These are phyloP conservation scores for Pestalotiopsis sp. DNA, from an alignment of 2,329 filamentous ascomycete genomes.

Conservation along the genomic window DNA sequence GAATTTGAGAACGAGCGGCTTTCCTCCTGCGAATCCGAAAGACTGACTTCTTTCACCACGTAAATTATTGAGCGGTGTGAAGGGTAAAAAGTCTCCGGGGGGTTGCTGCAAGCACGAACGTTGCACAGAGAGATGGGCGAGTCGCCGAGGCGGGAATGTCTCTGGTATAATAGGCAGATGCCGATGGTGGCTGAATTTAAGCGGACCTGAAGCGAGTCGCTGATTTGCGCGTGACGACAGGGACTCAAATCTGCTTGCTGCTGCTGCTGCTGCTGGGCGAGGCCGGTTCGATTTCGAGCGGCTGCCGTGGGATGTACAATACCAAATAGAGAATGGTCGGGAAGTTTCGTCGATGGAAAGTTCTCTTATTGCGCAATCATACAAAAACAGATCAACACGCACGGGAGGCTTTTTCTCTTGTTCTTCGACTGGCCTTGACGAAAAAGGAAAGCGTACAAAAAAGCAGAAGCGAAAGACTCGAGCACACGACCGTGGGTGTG, in stretches of 20 bases:
- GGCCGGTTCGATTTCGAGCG: too few species aligned
- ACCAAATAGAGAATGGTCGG: too few species aligned
- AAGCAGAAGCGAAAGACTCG: conserved; percentile 17
- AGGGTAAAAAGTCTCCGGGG: neutral
- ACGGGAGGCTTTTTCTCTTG: neutral
- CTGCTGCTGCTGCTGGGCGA: neutral
- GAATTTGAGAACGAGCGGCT: neutral
- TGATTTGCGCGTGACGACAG: neutral
- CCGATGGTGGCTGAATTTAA: conserved; percentile 20
- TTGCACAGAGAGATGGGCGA: conserved; percentile 17
- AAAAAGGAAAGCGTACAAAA: conserved; percentile 14
- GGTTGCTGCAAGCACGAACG: neutral
- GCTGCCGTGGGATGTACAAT: too few species aligned
- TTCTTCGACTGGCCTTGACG: neutral
- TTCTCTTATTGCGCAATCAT: neutral
- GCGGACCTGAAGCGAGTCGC: conserved; percentile 6
- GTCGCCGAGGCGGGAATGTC: conserved; percentile 23
- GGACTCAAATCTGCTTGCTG: neutral
- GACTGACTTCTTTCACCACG: neutral
- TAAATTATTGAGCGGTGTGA: neutral
- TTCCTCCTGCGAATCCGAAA: neutral
- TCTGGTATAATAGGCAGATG: conserved; percentile 21
- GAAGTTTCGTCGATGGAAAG: neutral
- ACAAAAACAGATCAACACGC: neutral
- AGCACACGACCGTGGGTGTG: conserved; percentile 9